Base-by-base conservation (phyloP, 768 basidiomycete genomes). In the Leccinum aurantiacum region DNA sequence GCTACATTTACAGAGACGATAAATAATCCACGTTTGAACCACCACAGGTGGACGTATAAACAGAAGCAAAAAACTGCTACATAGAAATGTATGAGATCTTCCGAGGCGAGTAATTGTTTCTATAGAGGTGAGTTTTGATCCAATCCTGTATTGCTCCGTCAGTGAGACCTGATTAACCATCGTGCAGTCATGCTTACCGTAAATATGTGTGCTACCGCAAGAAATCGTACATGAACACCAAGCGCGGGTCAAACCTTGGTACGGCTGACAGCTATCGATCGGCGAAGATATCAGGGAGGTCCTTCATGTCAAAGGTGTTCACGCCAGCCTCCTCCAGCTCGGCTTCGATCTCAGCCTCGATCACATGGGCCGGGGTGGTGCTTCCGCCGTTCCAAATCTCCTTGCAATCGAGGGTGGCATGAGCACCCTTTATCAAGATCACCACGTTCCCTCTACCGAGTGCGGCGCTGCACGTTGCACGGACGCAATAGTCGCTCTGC, bases 281-380 rank as follows among this genome's bases (percentile, higher is more conserved):
- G 56, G 78, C 78, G 64, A 89, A 90, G 54, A 89, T 77, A 25
- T 78, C 79, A 6, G 77, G 77, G 7, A 88, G 68, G 69, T 88
- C 84, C 70, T 80, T 81, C 87, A 89, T 88, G 13, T 87, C 86
- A 61, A 90, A 69, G 51, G 89, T 37, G 66, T 78, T 74, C 19
- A 85, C 88, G 3, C 88, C 88, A 13, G 85, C 85, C 67, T 88
- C 86, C 71, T 88, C 86, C 25, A 90, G 71, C 75, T 88, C 84
- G 2, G 73, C 80, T 74, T 90, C 87, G 31, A 88, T 81, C 64
- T 88, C 84, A 11, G 68, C 71, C 76, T 84, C 82, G 31, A 89
- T 80, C 57, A 72, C 73, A 47, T 69, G 66, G 10, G 87, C 86
- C 1, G 77, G 71, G 0, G 84, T 87, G 27, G 81, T 68, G 6